Evolutionary conservation across 2,329 filamentous ascomycete species (phyloP).

Genomic region (Colletotrichum lini): DNA sequence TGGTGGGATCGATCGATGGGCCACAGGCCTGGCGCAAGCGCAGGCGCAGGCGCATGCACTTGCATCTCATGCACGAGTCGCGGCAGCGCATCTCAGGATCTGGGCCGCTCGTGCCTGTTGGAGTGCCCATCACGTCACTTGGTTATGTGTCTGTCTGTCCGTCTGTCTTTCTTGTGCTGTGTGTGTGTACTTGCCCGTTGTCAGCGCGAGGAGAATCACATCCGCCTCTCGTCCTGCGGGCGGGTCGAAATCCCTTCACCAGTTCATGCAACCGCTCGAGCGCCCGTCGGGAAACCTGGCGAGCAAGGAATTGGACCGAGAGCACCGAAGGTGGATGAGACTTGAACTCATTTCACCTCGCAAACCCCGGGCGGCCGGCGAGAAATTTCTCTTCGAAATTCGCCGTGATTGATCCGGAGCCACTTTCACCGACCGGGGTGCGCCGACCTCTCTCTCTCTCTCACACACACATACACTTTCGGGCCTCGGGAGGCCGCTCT

Average conservation of each 20-base stretch:
- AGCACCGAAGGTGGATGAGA: slow-evolving; percentile 13
- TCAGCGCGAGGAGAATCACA: not conserved
- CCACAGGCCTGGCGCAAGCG: slow-evolving; percentile 23
- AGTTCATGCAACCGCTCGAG: slow-evolving; percentile 13
- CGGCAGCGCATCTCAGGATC: slow-evolving; percentile 10
- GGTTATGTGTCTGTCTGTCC: not conserved
- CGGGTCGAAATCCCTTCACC: slow-evolving; percentile 12
- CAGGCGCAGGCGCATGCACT: slow-evolving; percentile 31
- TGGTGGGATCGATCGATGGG: slow-evolving; percentile 14
- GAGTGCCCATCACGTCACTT: not conserved
- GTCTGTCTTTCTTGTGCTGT: not conserved
- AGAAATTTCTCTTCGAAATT: slow-evolving; percentile 20
- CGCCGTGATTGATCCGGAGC: slow-evolving; percentile 36
- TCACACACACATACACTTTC: no score
- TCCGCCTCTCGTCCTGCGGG: slow-evolving; percentile 2
- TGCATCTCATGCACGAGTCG: slow-evolving; percentile 36
- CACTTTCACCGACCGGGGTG: slow-evolving; percentile 25
- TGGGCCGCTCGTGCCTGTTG: not conserved
- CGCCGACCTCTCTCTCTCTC: not conserved
- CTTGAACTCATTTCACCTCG: slow-evolving; percentile 11
- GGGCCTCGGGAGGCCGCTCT: slow-evolving; percentile 19
- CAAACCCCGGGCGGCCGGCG: slow-evolving; percentile 2
- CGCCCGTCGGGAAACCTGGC: slow-evolving; percentile 4
- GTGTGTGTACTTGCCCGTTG: not conserved
- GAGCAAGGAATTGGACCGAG: slow-evolving; percentile 38